A percentile compares a stretch with the other conserved stretches of the same genome.
These are phyloP conservation scores for Lepidium sativum DNA, from an alignment of 345 rosid genomes.

Conservation along the genomic window DNA sequence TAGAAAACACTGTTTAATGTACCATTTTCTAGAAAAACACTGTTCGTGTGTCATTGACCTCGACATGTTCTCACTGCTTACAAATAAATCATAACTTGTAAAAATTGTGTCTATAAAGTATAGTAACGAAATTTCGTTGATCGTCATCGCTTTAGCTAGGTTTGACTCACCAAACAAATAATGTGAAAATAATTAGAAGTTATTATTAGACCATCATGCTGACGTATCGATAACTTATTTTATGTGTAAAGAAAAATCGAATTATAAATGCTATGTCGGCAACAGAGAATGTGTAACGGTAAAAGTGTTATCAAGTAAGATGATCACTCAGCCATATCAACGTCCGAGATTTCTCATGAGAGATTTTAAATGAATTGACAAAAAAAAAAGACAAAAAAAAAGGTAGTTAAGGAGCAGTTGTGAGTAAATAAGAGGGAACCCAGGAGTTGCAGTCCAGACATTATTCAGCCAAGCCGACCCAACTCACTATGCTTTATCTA, in stretches of 20 bases:
- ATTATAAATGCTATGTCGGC: not conserved
- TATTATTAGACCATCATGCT: not conserved
- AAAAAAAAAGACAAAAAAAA: not conserved
- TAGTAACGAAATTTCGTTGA: not conserved
- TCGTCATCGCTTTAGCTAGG: not conserved
- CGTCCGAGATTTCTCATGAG: conserved; percentile 1
- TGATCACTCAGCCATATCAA: no score
- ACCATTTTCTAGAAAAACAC: no score
- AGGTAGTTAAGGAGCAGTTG: conserved; percentile 20
- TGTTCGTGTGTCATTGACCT: not conserved
- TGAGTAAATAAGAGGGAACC: conserved; percentile 4
- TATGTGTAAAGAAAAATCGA: not conserved
- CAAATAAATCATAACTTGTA: not conserved
- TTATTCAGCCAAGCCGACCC: conserved; percentile 16
- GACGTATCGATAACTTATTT: not conserved
- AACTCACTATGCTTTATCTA: not conserved
- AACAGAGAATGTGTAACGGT: not conserved
- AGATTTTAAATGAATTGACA: not conserved
- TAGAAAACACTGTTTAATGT: no score
- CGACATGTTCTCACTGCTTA: not conserved
- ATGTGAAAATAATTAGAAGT: not conserved
- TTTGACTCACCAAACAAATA: not conserved
- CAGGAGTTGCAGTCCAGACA: conserved; percentile 16
- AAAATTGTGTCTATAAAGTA: not conserved
- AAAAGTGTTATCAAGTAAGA: no score